Conservation (phyloP, 2,329 filamentous ascomycete genomes). For the Metarhizium robertsii region DNA sequence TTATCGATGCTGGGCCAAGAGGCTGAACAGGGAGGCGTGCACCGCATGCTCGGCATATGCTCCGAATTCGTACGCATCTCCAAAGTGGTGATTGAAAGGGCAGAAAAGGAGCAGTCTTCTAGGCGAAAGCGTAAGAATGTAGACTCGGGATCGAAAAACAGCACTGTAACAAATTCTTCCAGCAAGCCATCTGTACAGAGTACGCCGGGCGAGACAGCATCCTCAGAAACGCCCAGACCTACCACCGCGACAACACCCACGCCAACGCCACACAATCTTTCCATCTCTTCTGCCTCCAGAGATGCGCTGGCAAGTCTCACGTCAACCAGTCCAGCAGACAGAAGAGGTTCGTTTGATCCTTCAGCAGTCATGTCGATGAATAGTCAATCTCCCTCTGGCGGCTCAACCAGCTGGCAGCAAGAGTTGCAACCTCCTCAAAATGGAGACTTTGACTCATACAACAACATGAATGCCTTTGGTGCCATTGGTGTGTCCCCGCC, state of each 20-base stretch:
- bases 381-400: conserved; percentile 35
- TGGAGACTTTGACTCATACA: conserved; percentile 33
- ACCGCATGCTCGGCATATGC: conserved; percentile 88
- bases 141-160: conserved; percentile 26
- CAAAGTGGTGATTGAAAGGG: conserved; percentile 80
- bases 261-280: conserved; percentile 2
- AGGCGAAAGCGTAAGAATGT: conserved; percentile 77
- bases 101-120: conserved; percentile 72
- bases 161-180: neutral
- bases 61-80: conserved; percentile 96
- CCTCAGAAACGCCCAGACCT: conserved; percentile 6
- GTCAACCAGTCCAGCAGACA: conserved; percentile 18
- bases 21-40: conserved; percentile 80
- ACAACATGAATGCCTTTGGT: conserved; percentile 36
- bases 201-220: neutral
- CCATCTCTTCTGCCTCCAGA: conserved; percentile 1
- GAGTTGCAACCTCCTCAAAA: conserved; percentile 30
- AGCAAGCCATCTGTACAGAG: neutral
- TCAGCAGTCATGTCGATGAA: conserved; percentile 16
- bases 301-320: conserved; percentile 13
- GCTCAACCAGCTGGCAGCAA: conserved; percentile 36
- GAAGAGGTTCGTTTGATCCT: conserved; percentile 14
- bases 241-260: neutral
- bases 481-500: conserved; percentile 14
- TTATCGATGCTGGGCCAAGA: conserved; percentile 82